Evolutionary conservation across 805 yeast genomes (phyloP).

Genomic region (Brettanomyces nanus): DNA sequence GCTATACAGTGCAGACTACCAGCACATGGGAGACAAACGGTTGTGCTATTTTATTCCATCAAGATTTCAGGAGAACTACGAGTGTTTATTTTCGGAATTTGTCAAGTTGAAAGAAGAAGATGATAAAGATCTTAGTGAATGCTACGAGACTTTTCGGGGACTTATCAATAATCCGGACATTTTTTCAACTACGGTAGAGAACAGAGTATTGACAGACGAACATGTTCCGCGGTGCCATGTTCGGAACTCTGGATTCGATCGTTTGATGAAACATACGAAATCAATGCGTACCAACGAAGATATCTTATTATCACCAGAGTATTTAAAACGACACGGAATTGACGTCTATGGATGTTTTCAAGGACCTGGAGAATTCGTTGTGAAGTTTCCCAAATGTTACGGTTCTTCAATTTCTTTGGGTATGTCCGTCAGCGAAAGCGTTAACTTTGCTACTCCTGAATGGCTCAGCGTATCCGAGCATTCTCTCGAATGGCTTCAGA

Average conservation of each 20-base stretch:
- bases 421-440: conserved; percentile 45
- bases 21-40: conserved; percentile 46
- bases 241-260: conserved; percentile 18
- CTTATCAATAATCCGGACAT: conserved; percentile 11
- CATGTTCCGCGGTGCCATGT: conserved; percentile 21
- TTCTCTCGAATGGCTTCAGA: conserved; percentile 42
- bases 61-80: conserved; percentile 43
- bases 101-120: conserved; percentile 5
- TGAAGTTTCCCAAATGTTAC: conserved; percentile 50
- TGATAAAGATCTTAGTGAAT: conserved; percentile 4
- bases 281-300: conserved; percentile 31
- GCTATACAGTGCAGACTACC: conserved; percentile 44
- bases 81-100: conserved; percentile 26
- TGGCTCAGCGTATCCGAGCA: conserved; percentile 48
- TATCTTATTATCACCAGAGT: conserved; percentile 40
- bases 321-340: conserved; percentile 41
- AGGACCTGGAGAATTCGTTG: conserved; percentile 51
- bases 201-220: conserved; percentile 13
- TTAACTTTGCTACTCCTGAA: conserved; percentile 44
- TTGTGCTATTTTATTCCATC: conserved; percentile 62
- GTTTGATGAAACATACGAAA: conserved; percentile 7
- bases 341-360: conserved; percentile 41
- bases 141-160: conserved; percentile 5
- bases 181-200: conserved; percentile 16
- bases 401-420: conserved; percentile 47